Evolutionary conservation across 805 yeast genomes (phyloP).

Genomic region (Candida golubevii): DNA sequence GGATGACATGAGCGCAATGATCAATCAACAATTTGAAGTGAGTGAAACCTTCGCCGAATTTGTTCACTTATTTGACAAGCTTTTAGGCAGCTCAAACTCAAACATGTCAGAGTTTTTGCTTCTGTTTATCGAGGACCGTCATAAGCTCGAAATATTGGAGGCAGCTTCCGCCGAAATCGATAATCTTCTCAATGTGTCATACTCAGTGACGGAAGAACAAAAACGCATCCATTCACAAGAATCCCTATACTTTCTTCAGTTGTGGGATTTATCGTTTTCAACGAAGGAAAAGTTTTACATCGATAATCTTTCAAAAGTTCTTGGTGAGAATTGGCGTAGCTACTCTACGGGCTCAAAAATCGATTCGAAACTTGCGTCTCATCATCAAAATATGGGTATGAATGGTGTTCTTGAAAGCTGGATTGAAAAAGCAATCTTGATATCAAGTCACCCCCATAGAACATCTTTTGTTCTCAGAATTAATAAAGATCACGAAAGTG

Average conservation of each 20-base stretch:
- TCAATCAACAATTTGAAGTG: conserved; percentile 24
- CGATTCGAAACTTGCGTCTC: conserved; percentile 41
- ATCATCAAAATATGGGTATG: conserved; percentile 46
- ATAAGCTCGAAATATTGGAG: conserved; percentile 29
- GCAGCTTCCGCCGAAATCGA: conserved; percentile 26
- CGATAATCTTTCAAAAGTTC: conserved; percentile 18
- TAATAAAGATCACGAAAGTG: neutral
- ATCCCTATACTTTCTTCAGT: too few species aligned
- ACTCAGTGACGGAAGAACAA: neutral
- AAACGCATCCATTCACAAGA: neutral
- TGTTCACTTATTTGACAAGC: conserved; percentile 21
- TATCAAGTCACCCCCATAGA: neutral
- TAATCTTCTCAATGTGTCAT: conserved; percentile 5
- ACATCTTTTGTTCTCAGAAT: conserved; percentile 3
- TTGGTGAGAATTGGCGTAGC: conserved; percentile 36
- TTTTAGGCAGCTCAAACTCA: conserved; percentile 12
- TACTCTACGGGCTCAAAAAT: conserved; percentile 55
- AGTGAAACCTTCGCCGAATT: conserved; percentile 29
- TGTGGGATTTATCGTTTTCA: conserved; percentile 4
- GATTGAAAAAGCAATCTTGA: conserved; percentile 29
- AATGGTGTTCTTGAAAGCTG: conserved; percentile 44
- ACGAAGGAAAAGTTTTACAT: conserved; percentile 24
- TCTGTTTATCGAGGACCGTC: conserved; percentile 33
- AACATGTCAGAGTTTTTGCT: conserved; percentile 9
- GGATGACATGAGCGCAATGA: conserved; percentile 16